These are phyloP conservation scores for Entelexis sorbosivorans DNA, from an alignment of 1,139 yeast species.

Conservation along the genomic window DNA sequence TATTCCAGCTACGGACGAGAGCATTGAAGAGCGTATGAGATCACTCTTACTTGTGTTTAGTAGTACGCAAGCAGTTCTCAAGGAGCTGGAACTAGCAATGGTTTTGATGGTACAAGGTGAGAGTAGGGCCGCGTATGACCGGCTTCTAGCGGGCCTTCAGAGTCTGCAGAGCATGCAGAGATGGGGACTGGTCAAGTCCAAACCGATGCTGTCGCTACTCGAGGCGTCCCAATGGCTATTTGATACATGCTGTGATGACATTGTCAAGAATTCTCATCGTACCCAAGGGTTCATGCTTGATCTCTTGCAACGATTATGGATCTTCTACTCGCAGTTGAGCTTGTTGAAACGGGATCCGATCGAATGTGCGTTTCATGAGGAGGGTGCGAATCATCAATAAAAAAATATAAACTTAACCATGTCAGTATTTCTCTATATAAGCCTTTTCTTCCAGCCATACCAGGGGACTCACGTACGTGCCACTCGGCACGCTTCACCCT, in stretches of 20 bases:
- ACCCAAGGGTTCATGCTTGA: not conserved
- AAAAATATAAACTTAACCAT: too few species aligned
- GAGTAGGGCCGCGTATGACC: constrained; percentile 1
- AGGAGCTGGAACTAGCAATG: not conserved
- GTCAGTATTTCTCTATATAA: too few species aligned
- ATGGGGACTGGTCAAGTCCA: not conserved
- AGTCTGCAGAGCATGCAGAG: not conserved
- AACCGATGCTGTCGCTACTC: not conserved
- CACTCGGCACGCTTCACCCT: too few species aligned
- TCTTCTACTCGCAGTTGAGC: not conserved
- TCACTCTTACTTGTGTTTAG: not conserved
- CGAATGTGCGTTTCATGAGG: not conserved
- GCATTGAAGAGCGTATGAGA: not conserved
- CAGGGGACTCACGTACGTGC: too few species aligned
- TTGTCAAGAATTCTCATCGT: constrained; percentile 3
- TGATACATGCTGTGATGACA: constrained; percentile 7
- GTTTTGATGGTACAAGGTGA: not conserved
- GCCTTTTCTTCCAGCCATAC: too few species aligned
- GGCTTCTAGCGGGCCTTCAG: not conserved
- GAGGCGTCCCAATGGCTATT: not conserved
- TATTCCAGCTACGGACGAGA: not conserved
- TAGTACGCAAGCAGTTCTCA: not conserved
- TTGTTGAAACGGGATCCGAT: not conserved
- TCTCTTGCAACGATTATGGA: constrained; percentile 6
- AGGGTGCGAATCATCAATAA: too few species aligned